Evolutionary conservation across 129 eudicot genomes (phyloP).

Genomic region (Flaveria linearis): DNA sequence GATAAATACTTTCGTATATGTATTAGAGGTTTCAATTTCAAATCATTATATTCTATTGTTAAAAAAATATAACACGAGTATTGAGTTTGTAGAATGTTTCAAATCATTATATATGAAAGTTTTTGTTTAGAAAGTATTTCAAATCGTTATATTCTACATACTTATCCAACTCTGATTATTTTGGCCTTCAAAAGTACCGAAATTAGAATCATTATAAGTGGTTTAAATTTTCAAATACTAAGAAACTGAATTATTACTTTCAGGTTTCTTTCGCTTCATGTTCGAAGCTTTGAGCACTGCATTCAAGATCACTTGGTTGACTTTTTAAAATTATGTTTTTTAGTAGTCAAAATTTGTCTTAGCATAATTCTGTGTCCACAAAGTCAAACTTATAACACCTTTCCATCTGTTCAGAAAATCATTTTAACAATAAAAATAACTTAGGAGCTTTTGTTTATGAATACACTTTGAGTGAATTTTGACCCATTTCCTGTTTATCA

Average conservation of each 20-base stretch:
- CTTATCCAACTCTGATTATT: not conserved
- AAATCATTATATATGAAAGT: no score
- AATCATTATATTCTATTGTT: no score
- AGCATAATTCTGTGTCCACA: not conserved
- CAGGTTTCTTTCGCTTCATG: slow-evolving; percentile 5
- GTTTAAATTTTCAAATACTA: not conserved
- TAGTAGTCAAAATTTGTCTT: not conserved
- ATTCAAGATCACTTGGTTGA: slow-evolving; percentile 1
- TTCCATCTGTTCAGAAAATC: not conserved
- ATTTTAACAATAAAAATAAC: not conserved
- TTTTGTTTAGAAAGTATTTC: no score
- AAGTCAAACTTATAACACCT: not conserved
- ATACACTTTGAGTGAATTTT: not conserved
- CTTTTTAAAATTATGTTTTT: not conserved
- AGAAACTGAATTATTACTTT: not conserved
- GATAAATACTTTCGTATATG: no score
- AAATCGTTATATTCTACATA: not conserved
- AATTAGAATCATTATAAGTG: not conserved
- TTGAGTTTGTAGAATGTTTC: no score
- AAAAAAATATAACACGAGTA: no score
- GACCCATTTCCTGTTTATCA: not conserved
- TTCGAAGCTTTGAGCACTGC: not conserved
- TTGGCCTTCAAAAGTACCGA: not conserved
- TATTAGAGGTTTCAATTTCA: no score
- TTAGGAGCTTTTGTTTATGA: not conserved